phyloP scores from a whole-genome alignment of 2,329 filamentous ascomycete species.

The Colletotrichum lini region DNA sequence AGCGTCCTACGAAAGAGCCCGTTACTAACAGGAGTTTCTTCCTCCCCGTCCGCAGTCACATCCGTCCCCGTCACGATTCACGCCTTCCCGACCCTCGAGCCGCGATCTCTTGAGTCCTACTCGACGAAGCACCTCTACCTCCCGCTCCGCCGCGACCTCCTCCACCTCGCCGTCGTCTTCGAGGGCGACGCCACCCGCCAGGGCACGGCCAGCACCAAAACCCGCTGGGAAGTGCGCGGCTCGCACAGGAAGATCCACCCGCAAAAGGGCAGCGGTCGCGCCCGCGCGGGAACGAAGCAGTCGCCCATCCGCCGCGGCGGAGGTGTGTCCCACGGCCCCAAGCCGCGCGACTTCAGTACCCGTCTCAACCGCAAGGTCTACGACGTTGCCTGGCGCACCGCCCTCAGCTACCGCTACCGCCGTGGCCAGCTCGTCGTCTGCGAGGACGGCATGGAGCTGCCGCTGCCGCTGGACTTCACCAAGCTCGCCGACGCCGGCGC shows the following conservation, averaged over 20 bases:
- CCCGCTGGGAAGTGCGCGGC: constrained; percentile 85
- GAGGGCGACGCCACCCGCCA: constrained; percentile 91
- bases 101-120: constrained; percentile 82
- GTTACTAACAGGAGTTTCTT: constrained; percentile 29
- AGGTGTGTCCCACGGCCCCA: constrained; percentile 90
- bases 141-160: constrained; percentile 89
- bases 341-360: constrained; percentile 91
- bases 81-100: constrained; percentile 91
- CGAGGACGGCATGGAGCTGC: constrained; percentile 81
- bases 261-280: constrained; percentile 88
- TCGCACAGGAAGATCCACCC: constrained; percentile 85
- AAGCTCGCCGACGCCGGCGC: constrained; percentile 54
- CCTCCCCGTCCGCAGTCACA: constrained; percentile 58
- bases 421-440: constrained; percentile 90
- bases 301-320: constrained; percentile 87
- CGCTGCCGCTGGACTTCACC: constrained; percentile 65
- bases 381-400: constrained; percentile 94
- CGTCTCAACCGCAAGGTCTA: constrained; percentile 90
- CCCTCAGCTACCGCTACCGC: constrained; percentile 90
- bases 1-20: background rate
- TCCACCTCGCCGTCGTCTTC: constrained; percentile 92
- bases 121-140: constrained; percentile 86
- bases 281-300: constrained; percentile 85
- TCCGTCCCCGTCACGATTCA: constrained; percentile 89
- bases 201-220: constrained; percentile 88